Evolutionary conservation across 1,284 basidiomycete genomes (phyloP).

Genomic region (Volvariella surrecta): DNA sequence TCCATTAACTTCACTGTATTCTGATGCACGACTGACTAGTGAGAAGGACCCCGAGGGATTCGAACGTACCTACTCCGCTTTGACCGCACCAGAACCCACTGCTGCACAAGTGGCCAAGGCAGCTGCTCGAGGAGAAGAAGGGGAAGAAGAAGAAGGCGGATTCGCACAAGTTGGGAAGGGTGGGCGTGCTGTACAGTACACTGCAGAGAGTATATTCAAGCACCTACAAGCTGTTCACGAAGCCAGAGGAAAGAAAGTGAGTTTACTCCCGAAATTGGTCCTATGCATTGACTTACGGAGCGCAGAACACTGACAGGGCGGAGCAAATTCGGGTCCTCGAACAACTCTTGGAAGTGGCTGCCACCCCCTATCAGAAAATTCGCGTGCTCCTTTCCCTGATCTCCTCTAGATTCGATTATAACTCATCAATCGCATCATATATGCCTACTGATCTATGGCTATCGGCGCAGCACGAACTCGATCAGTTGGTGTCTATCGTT

Average conservation of each 20-base stretch:
- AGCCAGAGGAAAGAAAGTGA: conserved; percentile 91
- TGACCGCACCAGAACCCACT: conserved; percentile 10
- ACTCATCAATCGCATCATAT: conserved; percentile 76
- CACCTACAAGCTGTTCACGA: conserved; percentile 89
- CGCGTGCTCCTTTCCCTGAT: conserved; percentile 91
- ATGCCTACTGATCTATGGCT: conserved; percentile 95
- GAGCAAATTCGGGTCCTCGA: conserved; percentile 93
- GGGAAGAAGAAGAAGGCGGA: conserved; percentile 52
- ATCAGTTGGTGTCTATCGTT: conserved; percentile 78
- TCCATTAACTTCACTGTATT: conserved; percentile 16
- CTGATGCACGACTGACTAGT: not conserved
- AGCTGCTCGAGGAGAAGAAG: conserved; percentile 35
- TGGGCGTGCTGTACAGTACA: conserved; percentile 79
- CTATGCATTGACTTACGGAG: not conserved
- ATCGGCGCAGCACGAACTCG: conserved; percentile 81
- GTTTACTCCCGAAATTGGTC: conserved; percentile 10
- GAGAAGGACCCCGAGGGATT: conserved; percentile 83
- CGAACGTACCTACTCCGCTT: conserved; percentile 47
- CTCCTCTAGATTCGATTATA: conserved; percentile 96
- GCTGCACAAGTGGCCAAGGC: not conserved
- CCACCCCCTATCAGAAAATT: conserved; percentile 88
- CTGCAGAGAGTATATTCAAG: conserved; percentile 90
- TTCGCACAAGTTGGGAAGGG: conserved; percentile 93
- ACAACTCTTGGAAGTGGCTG: conserved; percentile 82
- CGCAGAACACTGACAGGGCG: conserved; percentile 88